A percentile compares a stretch with the other conserved stretches of the same genome.
These are phyloP conservation scores for Olyra latifolia DNA, from an alignment of 176 grass and related monocot species.

Conservation along the genomic window DNA sequence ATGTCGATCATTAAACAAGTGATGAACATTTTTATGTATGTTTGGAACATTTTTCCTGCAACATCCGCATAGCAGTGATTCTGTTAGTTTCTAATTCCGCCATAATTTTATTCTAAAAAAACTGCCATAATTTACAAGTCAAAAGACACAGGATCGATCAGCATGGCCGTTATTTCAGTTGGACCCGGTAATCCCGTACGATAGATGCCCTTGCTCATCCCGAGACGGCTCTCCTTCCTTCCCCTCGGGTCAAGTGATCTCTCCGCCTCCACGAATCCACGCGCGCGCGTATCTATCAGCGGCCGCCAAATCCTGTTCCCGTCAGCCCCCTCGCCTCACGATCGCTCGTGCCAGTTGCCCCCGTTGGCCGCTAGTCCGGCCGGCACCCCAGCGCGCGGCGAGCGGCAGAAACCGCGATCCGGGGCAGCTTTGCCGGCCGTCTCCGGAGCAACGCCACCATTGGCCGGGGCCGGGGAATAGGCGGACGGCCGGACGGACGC, in stretches of 20 bases:
- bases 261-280: not conserved
- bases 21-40: no score
- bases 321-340: slow-evolving; percentile 14
- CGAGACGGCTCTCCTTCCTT: slow-evolving; percentile 19
- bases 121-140: not conserved
- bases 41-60: no score
- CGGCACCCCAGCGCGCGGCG: not conserved
- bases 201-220: not conserved
- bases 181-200: no score
- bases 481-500: not conserved
- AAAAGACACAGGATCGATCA: not conserved
- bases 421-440: slow-evolving; percentile 9
- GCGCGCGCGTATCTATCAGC: not conserved
- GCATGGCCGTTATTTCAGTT: slow-evolving; percentile 28
- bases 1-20: no score
- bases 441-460: no score
- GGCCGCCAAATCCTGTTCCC: slow-evolving; percentile 5
- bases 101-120: no score
- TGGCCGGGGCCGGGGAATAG: not conserved
- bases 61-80: no score
- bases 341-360: not conserved
- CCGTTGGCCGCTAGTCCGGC: not conserved
- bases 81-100: no score
- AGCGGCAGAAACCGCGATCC: slow-evolving; percentile 16
- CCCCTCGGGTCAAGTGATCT: not conserved